Evolutionary conservation across 2,329 filamentous ascomycete species (phyloP).

Genomic region (Aureobasidium sp.): DNA sequence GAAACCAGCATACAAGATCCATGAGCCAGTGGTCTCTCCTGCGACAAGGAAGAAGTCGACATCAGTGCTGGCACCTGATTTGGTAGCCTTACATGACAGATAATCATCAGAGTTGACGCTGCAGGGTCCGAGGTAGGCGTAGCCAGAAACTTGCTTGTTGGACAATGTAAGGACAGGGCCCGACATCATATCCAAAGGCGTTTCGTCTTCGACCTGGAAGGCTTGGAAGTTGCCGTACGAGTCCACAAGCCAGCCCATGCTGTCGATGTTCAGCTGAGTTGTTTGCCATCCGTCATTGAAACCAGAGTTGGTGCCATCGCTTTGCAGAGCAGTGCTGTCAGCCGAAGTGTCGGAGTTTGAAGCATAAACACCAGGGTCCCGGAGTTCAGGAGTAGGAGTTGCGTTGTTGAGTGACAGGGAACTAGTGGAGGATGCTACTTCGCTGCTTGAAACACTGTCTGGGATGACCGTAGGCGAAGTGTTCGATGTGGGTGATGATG

Average conservation of each 20-base stretch:
- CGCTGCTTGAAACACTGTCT: too few species aligned
- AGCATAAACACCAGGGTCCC: slow-evolving; percentile 5
- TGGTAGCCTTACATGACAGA: not conserved
- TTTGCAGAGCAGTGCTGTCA: slow-evolving; percentile 10
- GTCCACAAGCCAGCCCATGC: not conserved
- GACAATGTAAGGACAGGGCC: not conserved
- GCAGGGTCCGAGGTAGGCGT: slow-evolving; percentile 8
- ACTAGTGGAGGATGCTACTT: not conserved
- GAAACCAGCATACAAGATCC: slow-evolving; percentile 15
- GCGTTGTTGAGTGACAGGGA: not conserved
- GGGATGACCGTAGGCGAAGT: too few species aligned
- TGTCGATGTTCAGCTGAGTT: not conserved
- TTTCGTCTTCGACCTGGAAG: not conserved
- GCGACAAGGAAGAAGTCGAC: slow-evolving; percentile 8
- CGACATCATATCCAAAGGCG: not conserved
- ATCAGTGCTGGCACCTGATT: not conserved
- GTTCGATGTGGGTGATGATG: too few species aligned
- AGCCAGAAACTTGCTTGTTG: not conserved
- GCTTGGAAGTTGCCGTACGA: not conserved
- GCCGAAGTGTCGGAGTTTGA: slow-evolving; percentile 1
- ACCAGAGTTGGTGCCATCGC: not conserved
- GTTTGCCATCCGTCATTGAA: slow-evolving; percentile 4
- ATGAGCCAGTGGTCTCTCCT: not conserved
- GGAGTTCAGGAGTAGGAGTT: not conserved
- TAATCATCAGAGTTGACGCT: not conserved